A percentile compares a stretch with the other conserved stretches of the same genome.
phyloP scores from a whole-genome alignment of 2,329 filamentous ascomycete genomes.

The Aspergillus sp. region DNA sequence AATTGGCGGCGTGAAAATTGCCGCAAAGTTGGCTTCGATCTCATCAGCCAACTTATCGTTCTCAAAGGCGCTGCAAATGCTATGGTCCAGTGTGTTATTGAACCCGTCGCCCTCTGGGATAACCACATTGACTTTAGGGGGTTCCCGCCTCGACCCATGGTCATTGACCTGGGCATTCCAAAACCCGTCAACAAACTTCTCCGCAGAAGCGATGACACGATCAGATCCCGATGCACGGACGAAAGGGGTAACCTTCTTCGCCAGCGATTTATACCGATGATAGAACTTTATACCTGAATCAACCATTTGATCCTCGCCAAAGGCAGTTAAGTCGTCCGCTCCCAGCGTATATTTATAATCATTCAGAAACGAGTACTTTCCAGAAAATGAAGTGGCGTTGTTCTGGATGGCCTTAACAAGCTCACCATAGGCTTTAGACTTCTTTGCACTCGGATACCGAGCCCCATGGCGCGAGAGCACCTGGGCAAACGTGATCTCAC shows the following conservation, averaged over 20 bases:
- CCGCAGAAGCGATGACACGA: slow-evolving; percentile 72
- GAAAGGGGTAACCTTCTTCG: slow-evolving; percentile 62
- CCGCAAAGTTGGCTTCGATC: slow-evolving; percentile 59
- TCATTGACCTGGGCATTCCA: slow-evolving; percentile 55
- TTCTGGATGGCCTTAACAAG: slow-evolving; percentile 68
- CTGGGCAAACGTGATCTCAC: slow-evolving; percentile 75
- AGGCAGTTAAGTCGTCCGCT: slow-evolving; percentile 65
- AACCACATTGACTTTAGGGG: slow-evolving; percentile 64
- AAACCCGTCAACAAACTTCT: slow-evolving; percentile 75
- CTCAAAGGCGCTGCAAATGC: slow-evolving; percentile 70
- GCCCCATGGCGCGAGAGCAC: slow-evolving; percentile 82
- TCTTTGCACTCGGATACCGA: slow-evolving; percentile 72
- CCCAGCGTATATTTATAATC: slow-evolving; percentile 71
- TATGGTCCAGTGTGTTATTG: slow-evolving; percentile 83
- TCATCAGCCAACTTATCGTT: slow-evolving; percentile 44
- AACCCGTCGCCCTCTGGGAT: slow-evolving; percentile 61
- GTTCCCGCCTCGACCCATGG: slow-evolving; percentile 37
- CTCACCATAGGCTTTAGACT: slow-evolving; percentile 62
- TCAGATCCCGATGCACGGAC: slow-evolving; percentile 68
- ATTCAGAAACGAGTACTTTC: slow-evolving; percentile 67
- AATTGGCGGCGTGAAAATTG: slow-evolving; percentile 67
- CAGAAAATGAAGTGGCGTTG: slow-evolving; percentile 55
- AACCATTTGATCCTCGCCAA: slow-evolving; percentile 69
- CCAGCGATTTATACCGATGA: slow-evolving; percentile 66
- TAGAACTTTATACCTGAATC: slow-evolving; percentile 77